Conservation (phyloP, 371 early-diverging fungal genomes). For the Catenaria anguillulae region DNA sequence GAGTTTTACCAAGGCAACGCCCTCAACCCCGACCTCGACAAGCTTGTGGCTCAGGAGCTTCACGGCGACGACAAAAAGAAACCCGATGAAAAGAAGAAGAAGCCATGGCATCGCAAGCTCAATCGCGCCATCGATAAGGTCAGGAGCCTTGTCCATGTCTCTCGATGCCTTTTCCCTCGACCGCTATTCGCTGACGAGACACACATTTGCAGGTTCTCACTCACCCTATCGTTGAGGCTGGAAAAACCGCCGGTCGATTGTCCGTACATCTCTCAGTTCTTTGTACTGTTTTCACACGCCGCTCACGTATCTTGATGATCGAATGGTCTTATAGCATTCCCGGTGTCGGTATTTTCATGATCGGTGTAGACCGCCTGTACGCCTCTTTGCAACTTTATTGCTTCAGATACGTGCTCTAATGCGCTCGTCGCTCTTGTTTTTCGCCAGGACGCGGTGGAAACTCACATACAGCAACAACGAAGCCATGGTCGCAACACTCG, state of each 20-base stretch:
- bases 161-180: too few relatives aligned
- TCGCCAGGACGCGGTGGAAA: neutral
- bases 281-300: too few relatives aligned
- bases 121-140: slow-evolving; percentile 1
- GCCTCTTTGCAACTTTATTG: neutral
- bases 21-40: neutral
- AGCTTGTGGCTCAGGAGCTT: neutral
- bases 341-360: neutral
- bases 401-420: neutral
- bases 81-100: neutral
- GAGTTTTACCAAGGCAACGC: neutral
- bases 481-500: neutral
- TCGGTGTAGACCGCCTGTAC: neutral
- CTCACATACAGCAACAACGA: slow-evolving; percentile 4
- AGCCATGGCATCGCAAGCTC: neutral
- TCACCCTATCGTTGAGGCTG: slow-evolving; percentile 6
- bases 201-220: too few relatives aligned
- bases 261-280: too few relatives aligned
- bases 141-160: too few relatives aligned
- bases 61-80: neutral
- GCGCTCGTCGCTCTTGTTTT: neutral
- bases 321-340: too few relatives aligned
- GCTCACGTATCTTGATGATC: too few relatives aligned
- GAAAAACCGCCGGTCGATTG: neutral
- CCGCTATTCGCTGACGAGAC: too few relatives aligned